A percentile compares a stretch with the other conserved stretches of the same genome.
phyloP scores from a whole-genome alignment of 495 filamentous ascomycete species.

The Trichocladium antarcticum region DNA sequence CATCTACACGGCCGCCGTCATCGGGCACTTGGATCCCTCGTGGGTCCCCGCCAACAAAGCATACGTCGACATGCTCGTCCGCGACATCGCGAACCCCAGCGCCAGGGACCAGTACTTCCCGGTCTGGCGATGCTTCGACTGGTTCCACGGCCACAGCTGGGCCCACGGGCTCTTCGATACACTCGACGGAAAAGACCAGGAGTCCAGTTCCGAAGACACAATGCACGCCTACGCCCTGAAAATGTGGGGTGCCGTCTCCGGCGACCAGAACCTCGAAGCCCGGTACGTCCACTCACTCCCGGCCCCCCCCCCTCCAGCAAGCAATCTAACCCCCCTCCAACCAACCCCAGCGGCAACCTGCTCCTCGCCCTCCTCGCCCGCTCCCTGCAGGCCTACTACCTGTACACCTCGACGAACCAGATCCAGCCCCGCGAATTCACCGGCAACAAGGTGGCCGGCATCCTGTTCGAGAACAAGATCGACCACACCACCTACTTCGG shows the following conservation, averaged over 20 bases:
- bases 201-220: conserved; percentile 83
- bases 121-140: conserved; percentile 79
- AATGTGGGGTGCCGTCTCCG: conserved; percentile 77
- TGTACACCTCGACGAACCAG: conserved; percentile 55
- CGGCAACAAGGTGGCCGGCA: conserved; percentile 79
- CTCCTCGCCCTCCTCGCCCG: conserved; percentile 67
- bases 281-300: conserved; percentile 28
- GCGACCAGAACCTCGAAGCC: conserved; percentile 72
- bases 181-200: conserved; percentile 86
- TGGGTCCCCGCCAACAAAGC: conserved; percentile 66
- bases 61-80: conserved; percentile 70
- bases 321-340: neutral
- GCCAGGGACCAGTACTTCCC: conserved; percentile 66
- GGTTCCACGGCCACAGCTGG: conserved; percentile 93
- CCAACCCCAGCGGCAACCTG: conserved; percentile 67
- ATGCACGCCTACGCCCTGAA: conserved; percentile 83
- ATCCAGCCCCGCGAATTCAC: conserved; percentile 71
- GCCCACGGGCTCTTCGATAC: conserved; percentile 89
- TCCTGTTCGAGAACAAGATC: conserved; percentile 94
- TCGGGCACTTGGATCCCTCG: conserved; percentile 63
- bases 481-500: conserved; percentile 96
- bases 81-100: conserved; percentile 70
- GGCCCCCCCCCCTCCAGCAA: neutral
- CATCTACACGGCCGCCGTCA: conserved; percentile 76
- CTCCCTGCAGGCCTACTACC: conserved; percentile 67